Percentiles rank a stretch among this genome's conserved stretches.
Conservation (phyloP, 2,329 filamentous ascomycete genomes). For the Juglanconis sp. region DNA sequence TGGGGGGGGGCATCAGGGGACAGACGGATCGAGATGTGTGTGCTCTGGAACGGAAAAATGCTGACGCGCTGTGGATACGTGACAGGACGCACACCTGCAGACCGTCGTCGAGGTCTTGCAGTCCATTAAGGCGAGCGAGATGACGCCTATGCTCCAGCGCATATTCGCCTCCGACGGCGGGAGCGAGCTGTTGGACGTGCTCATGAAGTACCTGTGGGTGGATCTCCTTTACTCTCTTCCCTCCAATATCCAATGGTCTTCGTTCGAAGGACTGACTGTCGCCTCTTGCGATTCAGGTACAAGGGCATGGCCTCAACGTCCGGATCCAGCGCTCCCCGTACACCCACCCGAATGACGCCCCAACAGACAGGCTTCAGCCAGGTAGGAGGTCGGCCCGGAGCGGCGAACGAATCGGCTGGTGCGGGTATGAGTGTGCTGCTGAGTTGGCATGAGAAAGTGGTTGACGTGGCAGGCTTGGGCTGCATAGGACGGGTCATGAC, state of each 20-base stretch:
- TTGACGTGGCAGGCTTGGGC: conserved; percentile 87
- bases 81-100: conserved; percentile 77
- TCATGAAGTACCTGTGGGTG: conserved; percentile 96
- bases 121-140: conserved; percentile 93
- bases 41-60: neutral
- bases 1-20: neutral
- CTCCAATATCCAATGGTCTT: neutral
- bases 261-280: conserved; percentile 7
- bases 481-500: conserved; percentile 95
- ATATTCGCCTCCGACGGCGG: conserved; percentile 79
- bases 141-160: conserved; percentile 80
- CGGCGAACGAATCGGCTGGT: conserved; percentile 65
- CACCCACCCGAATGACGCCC: conserved; percentile 57
- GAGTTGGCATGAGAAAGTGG: conserved; percentile 98
- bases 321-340: conserved; percentile 38
- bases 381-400: conserved; percentile 55
- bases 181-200: conserved; percentile 79
- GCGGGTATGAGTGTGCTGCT: conserved; percentile 94
- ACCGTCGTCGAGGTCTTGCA: conserved; percentile 91
- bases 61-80: conserved; percentile 18
- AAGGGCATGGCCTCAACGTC: conserved; percentile 71
- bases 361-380: conserved; percentile 89
- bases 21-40: conserved; percentile 8
- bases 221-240: neutral
- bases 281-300: conserved; percentile 54